Base-by-base conservation (phyloP, 2,329 filamentous ascomycete genomes). In the Diaporthe vexans region DNA sequence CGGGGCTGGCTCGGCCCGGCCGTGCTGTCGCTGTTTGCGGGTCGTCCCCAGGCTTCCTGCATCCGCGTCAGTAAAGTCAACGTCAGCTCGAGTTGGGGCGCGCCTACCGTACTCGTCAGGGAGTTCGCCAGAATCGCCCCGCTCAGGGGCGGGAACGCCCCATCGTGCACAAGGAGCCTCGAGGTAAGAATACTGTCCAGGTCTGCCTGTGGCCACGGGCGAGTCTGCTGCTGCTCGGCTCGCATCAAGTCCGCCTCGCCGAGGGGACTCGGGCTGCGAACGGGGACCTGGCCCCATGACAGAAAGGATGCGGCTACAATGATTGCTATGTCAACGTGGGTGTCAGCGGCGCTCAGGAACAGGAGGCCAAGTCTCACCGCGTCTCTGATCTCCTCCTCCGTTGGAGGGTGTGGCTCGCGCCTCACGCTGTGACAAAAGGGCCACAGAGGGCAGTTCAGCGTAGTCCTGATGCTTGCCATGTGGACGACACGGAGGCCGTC, bases 71-170 rank as follows among this genome's bases (percentile, higher is more conserved):
- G 59, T 26, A 63, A 46, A 4, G 19, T 19, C 9, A 33, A 46
- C 5, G 59, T 46, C 17, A 63, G 40, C 9, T 63, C 37, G 6
- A 63, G 59, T 2, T 63, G 59, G 9, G 59, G 24, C 1, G 59
- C 59, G 26, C 40, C 59, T 46, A 63, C 59, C 24, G 59, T 63
- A 17, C 24, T 63, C 17, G 59, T 63, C 4, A 46, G 24, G 24
- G 59, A 3, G 4, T 63, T 63, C 4, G 37, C 37, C 9, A 48
- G 24, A 17, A 21, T 1, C 4, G 59, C 24, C 2, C 59, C 59
- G 24, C 59, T 63, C 24, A 63, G 15, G 10, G 59, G 59, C 2
- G 59, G 59, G 3, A 17, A 40, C 1, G 24, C 37, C 1, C 24
- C 40, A 1, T 29, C 5, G 59, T 63, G 59, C 2, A 46, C 40